Evolutionary conservation across 2,329 filamentous ascomycete genomes (phyloP).

Genomic region (Dactylellina sp.): DNA sequence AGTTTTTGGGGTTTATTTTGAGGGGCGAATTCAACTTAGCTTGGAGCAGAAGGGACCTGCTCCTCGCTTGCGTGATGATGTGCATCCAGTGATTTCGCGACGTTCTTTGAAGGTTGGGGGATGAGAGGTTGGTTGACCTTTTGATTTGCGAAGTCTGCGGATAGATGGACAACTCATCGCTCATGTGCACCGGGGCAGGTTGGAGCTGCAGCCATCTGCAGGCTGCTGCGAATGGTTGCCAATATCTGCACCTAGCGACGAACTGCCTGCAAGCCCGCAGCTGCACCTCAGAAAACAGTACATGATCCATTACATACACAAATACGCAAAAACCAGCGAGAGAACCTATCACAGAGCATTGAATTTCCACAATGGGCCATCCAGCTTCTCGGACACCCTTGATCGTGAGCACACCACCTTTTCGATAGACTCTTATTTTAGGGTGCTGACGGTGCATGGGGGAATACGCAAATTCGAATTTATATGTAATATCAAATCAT

Average conservation of each 20-base stretch:
- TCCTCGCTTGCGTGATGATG: constrained; percentile 56
- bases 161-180: constrained; percentile 56
- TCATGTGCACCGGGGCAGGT: constrained; percentile 50
- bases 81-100: constrained; percentile 57
- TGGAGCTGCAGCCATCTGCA: constrained; percentile 44
- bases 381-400: constrained; percentile 49
- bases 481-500: constrained; percentile 31
- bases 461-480: constrained; percentile 14
- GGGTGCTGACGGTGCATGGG: constrained; percentile 39
- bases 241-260: constrained; percentile 26
- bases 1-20: constrained; percentile 29
- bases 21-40: neutral
- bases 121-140: neutral
- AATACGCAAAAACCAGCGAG: constrained; percentile 49
- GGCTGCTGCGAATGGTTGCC: constrained; percentile 25
- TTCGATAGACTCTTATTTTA: constrained; percentile 45
- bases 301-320: constrained; percentile 39
- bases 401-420: constrained; percentile 54
- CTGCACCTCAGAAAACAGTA: constrained; percentile 23
- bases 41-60: constrained; percentile 22
- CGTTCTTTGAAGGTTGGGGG: constrained; percentile 13
- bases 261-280: constrained; percentile 21
- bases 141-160: constrained; percentile 5
- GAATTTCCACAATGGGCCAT: constrained; percentile 52
- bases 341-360: constrained; percentile 51